Conservation (phyloP, 345 rosid genomes). For the Eutrema heterophyllum region DNA sequence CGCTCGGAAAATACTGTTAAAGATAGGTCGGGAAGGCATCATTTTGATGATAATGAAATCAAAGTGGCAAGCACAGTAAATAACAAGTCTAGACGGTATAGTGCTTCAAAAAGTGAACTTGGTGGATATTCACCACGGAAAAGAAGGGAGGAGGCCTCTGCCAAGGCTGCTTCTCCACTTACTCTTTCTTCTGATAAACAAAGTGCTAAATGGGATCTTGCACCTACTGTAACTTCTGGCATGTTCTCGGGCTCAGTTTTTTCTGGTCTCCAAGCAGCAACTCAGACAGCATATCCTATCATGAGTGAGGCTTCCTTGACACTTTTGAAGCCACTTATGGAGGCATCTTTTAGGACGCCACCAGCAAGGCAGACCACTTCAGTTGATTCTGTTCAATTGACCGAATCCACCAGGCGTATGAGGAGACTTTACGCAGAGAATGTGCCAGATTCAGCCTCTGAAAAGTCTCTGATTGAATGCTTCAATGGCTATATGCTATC, state of each 20-base stretch:
- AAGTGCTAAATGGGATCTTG: constrained; percentile 78
- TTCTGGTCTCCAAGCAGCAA: constrained; percentile 40
- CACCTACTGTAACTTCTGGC: constrained; percentile 39
- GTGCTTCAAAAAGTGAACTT: constrained; percentile 60
- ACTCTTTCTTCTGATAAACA: constrained; percentile 66
- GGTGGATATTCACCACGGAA: constrained; percentile 96
- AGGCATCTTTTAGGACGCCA: constrained; percentile 32
- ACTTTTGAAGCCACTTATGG: constrained; percentile 40
- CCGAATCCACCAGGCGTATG: constrained; percentile 79
- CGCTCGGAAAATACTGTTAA: constrained; percentile 34
- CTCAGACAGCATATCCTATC: constrained; percentile 38
- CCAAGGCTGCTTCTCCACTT: constrained; percentile 65
- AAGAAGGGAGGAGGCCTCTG: constrained; percentile 60
- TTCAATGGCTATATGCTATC: constrained; percentile 65
- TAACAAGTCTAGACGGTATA: constrained; percentile 49
- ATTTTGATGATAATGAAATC: constrained; percentile 39
- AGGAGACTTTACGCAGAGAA: constrained; percentile 89
- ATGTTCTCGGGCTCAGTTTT: constrained; percentile 33
- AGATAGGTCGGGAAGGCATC: constrained; percentile 49
- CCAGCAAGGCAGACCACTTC: constrained; percentile 37
- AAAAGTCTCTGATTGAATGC: constrained; percentile 63
- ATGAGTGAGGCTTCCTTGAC: constrained; percentile 39
- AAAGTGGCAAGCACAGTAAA: constrained; percentile 39
- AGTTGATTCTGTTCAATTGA: constrained; percentile 70
- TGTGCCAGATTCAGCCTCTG: constrained; percentile 72